A percentile compares a stretch with the other conserved stretches of the same genome.
Evolutionary conservation across 2,329 filamentous ascomycete genomes (phyloP).

Genomic region (Cordyceps militaris): DNA sequence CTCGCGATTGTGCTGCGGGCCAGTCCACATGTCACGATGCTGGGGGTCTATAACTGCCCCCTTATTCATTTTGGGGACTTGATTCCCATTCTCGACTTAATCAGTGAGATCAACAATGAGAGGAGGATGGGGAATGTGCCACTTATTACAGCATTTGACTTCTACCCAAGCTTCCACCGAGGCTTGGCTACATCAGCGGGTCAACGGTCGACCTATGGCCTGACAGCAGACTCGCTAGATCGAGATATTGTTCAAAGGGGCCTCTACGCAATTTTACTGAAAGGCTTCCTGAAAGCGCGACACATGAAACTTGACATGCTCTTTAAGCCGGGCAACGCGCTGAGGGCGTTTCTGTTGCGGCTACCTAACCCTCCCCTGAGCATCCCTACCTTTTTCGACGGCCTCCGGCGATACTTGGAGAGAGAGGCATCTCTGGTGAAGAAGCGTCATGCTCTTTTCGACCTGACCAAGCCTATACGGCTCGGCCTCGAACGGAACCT

Average conservation of each 20-base stretch:
- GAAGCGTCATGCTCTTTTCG: conserved; percentile 21
- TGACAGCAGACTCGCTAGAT: conserved; percentile 21
- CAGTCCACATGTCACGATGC: conserved; percentile 24
- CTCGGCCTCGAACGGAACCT: conserved; percentile 20
- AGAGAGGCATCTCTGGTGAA: conserved; percentile 7
- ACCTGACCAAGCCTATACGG: conserved; percentile 27
- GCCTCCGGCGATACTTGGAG: conserved; percentile 24
- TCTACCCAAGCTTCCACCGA: conserved; percentile 26
- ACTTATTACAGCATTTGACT: conserved; percentile 24
- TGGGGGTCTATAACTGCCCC: conserved; percentile 32
- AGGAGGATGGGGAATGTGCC: conserved; percentile 15
- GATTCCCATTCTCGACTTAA: conserved; percentile 27
- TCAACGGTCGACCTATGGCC: conserved; percentile 20
- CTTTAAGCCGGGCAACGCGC: conserved; percentile 25
- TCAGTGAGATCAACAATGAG: conserved; percentile 27
- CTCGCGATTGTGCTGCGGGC: conserved; percentile 29
- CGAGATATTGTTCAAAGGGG: conserved; percentile 27
- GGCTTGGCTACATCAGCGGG: conserved; percentile 19
- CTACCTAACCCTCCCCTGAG: conserved; percentile 25
- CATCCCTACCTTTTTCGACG: conserved; percentile 27
- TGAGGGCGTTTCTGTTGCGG: conserved; percentile 23
- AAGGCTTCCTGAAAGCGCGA: conserved; percentile 28
- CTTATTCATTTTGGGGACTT: conserved; percentile 31
- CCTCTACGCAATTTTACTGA: conserved; percentile 26
- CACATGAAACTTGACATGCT: conserved; percentile 24